Base-by-base conservation (phyloP, 2,329 filamentous ascomycete genomes). In the Dryadomyces quercus-mongolicae region DNA sequence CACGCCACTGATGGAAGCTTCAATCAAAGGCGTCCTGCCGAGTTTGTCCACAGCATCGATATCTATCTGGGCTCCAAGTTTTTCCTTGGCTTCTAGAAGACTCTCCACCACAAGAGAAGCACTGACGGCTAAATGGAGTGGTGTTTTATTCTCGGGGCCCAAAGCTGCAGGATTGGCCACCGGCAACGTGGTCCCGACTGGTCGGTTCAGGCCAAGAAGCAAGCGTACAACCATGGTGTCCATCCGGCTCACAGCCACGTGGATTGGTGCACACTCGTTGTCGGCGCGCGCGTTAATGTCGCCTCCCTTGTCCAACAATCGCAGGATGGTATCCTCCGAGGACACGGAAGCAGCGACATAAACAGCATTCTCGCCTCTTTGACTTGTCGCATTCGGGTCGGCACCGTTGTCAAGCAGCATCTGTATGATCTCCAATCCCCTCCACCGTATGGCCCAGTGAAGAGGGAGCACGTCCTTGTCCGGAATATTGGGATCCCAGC, bases 401-500 rank as follows among this genome's bases (percentile, higher is more conserved):
- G 53, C 56, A 2, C 56, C 56, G 13, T 25, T n/a, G n/a, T 49
- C 43, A 7, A 55, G 51, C 42, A 57, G 54, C 34, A 50, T 13
- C 36, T 45, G 42, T 18, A 53, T 36, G 15, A 54, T 16, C 9
- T 15, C 13, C 2, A 3, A 2, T 3, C 43, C 42, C 1, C 9
- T 1, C 20, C 15, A n/a, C 2, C 5, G 2, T 3, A 54, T 36
- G 15, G 53, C 53, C 48, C 25, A 18, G 25, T 45, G 51, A 4
- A 55, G 47, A 15, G 54, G 50, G 34, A 40, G 31, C 2, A 21
- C 6, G 50, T 5, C n/a, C 15, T 46, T 40, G 12, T 55, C 45
- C 13, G 31, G n/a, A 15, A 22, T 22, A n/a, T 48, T 44, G 15
- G 45, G 34, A n/a, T 48, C 40, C 50, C 50, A 55, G 2, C 16